Base-by-base conservation (phyloP, 441 rosid genomes). In the Metrosideros polymorpha region DNA sequence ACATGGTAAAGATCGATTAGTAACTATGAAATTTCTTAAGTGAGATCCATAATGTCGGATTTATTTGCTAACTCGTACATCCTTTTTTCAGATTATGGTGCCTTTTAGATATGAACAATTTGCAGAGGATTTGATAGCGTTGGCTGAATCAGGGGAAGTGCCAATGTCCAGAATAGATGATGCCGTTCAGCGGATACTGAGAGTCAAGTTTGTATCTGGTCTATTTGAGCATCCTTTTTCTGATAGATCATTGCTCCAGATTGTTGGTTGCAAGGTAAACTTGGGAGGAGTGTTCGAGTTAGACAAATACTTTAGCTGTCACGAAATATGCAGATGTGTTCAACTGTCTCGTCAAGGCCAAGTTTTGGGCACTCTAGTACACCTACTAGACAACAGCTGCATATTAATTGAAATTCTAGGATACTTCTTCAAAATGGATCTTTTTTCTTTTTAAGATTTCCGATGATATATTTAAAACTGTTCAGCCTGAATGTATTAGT, bases 191-290 rank as follows among this genome's bases (percentile, higher is more conserved):
- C 92, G 98, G 86, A 95, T 97, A 89, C 91, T 97, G 56, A 93
- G 99, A 89, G 99, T 97, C 89, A 96, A 96, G 86, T 95, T 96
- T 87, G 92, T 94, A 9, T 89, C 94, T 59, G 98, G 99, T 89
- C 93, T 97, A 84, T 97, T 97, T 27, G 97, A 94, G 89, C 82
- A 94, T 86, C 99, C 99, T 83, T 91, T 93, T 87, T 85, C 95
- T 12, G 96, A 97, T 86, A 90, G 95, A 89, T 92, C 96, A 82
- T 93, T 96, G 89, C 91, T 95, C 39, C 90, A 86, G 76, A 63
- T 85, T 66, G 98, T 95, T 86, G 99, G 99, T 82, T 96, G 98
- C 93, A 91, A 93, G 96, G 99, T 95, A 88, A 85, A 61, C 52
- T 85, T 86, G 30, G 35, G 32, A 51, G 42, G 77, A 35, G 79